Base-by-base conservation (phyloP, 2,329 filamentous ascomycete genomes). In the Pleomassaria siparia region DNA sequence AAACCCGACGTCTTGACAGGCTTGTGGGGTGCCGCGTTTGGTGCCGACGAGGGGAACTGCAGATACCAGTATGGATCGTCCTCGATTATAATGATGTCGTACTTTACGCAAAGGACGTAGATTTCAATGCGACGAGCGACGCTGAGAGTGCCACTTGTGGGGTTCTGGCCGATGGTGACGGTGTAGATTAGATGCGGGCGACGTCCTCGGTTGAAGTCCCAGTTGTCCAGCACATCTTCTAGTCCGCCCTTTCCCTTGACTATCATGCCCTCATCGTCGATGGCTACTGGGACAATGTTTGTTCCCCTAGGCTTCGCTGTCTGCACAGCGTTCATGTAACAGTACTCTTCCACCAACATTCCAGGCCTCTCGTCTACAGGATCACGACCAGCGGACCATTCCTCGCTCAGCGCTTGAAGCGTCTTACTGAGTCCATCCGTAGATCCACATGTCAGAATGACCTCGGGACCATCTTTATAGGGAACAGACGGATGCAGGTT, bases 31-130 rank as follows among this genome's bases (percentile, higher is more conserved):
- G 37, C 49, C 40, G 47, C 58, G 42, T 36, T 47, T 28, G 57
- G 62, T 13, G 74, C 80, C 0, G 88, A 85, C 0, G 88, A 88
- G 0, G 90, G 89, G 70, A 83, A 96, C 68, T 96, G 92, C 8
- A 97, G 78, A 69, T 94, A 92, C 89, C 90, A 96, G 75, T 96
- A 96, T 5, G 92, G 92, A 53, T 96, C 91, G 61, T 97, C 92
- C 71, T 97, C 92, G 52, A 95, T 75, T 55, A 96, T 96, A 62
- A 96, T 82, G 53, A 96, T 81, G 69, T 96, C 91, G 73, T 89
- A 95, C 66, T 86, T 82, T 67, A 84, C 84, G 72, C 88, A 94
- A 12, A 96, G 68, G 15, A 80, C 82, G 66, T 96, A 96, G 22
- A 96, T 80, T 43, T 91, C 84, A 60, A 82, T 87, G 46, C 89